Percentiles rank a stretch among this genome's conserved stretches.
phyloP scores from a whole-genome alignment of 2,329 filamentous ascomycete genomes.

The Cercospora brassicicola region DNA sequence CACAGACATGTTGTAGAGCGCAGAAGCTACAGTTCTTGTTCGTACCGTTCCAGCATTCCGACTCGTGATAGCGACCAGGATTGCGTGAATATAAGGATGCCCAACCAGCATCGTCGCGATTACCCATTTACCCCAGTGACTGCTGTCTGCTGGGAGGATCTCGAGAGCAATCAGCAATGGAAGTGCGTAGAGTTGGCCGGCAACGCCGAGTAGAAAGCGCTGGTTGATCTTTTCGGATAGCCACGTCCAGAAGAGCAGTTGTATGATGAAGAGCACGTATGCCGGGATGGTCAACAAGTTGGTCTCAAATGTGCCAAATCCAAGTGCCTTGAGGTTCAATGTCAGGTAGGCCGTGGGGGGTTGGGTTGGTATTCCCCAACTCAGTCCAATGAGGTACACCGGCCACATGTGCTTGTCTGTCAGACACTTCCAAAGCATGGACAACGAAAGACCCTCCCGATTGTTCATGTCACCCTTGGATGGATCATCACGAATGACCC shows the following conservation, averaged over 20 bases:
- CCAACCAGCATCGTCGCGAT: conserved; percentile 43
- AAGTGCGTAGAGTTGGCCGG: conserved; percentile 46
- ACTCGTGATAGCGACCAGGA: conserved; percentile 61
- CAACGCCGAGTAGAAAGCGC: conserved; percentile 51
- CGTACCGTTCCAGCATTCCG: conserved; percentile 64
- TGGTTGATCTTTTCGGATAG: conserved; percentile 54
- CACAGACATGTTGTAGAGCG: conserved; percentile 59
- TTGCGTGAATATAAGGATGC: conserved; percentile 54
- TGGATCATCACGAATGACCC: conserved; percentile 63
- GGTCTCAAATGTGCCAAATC: conserved; percentile 46
- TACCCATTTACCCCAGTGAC: conserved; percentile 41
- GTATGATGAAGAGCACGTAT: conserved; percentile 53
- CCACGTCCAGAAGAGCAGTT: conserved; percentile 51
- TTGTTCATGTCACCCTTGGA: conserved; percentile 63
- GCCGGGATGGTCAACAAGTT: conserved; percentile 47
- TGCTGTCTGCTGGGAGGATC: conserved; percentile 38
- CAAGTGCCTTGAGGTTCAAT: conserved; percentile 42
- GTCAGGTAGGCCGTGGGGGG: conserved; percentile 45
- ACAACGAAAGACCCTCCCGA: conserved; percentile 53
- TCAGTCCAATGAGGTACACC: conserved; percentile 25
- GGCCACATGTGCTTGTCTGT: conserved; percentile 27
- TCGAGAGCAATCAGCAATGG: conserved; percentile 44
- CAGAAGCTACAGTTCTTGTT: conserved; percentile 62
- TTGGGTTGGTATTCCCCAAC: conserved; percentile 34
- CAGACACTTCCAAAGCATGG: conserved; percentile 53